Evolutionary conservation across 192 early-diverging fungal genomes (phyloP).

Genomic region (Gryganskiella cystojenkinii): DNA sequence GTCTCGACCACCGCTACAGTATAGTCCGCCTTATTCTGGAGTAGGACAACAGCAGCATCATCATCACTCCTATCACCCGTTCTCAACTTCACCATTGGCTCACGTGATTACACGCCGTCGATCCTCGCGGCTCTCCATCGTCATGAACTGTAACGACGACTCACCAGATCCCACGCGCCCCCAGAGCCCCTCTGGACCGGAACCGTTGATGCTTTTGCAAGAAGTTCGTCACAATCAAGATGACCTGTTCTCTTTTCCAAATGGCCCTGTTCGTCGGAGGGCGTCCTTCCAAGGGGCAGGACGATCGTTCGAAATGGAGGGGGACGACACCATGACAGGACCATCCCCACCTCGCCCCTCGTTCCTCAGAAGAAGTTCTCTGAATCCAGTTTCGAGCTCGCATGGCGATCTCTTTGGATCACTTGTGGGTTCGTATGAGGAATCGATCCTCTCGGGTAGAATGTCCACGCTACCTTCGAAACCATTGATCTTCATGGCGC

Average conservation of each 20-base stretch:
- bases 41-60: slow-evolving; percentile 15
- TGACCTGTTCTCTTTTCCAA: slow-evolving; percentile 2
- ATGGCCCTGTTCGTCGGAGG: not conserved
- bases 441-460: slow-evolving; percentile 79
- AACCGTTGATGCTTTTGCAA: not conserved
- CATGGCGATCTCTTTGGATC: slow-evolving; percentile 49
- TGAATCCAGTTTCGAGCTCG: slow-evolving; percentile 13
- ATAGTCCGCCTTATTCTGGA: slow-evolving; percentile 22
- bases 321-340: slow-evolving; percentile 9
- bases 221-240: not conserved
- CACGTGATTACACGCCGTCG: slow-evolving; percentile 44
- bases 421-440: slow-evolving; percentile 67
- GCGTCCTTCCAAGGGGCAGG: slow-evolving; percentile 26
- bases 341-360: slow-evolving; percentile 24
- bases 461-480: slow-evolving; percentile 82
- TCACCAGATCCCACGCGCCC: slow-evolving; percentile 27
- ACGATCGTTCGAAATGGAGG: not conserved
- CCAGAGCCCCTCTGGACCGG: slow-evolving; percentile 10
- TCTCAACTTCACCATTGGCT: slow-evolving; percentile 43
- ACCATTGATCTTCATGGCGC: slow-evolving; percentile 75
- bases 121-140: slow-evolving; percentile 45
- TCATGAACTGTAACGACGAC: slow-evolving; percentile 43
- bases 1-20: slow-evolving; percentile 3
- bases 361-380: slow-evolving; percentile 18
- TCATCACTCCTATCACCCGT: slow-evolving; percentile 16